Conservation (phyloP, 495 filamentous ascomycete species). For the Penicillium arizonense region DNA sequence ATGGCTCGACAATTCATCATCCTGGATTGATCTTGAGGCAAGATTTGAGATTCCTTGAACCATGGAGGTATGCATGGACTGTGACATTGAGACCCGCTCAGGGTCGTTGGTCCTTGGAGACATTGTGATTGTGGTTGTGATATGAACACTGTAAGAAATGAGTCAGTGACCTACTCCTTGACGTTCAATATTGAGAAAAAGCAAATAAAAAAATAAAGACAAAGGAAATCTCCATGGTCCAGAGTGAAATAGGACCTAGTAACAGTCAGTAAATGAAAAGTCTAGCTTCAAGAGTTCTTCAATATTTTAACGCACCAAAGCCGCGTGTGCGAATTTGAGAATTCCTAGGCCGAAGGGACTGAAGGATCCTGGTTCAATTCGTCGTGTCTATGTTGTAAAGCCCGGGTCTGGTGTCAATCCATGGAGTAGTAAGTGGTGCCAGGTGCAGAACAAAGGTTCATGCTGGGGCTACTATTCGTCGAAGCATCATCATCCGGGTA, state of each 20-base stretch:
- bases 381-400: background rate
- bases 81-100: constrained; percentile 35
- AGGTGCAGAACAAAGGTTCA: background rate
- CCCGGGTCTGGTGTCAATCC: constrained; percentile 10
- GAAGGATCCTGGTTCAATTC: constrained; percentile 1
- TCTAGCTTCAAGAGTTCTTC: background rate
- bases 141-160: constrained; percentile 27
- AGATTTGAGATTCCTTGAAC: constrained; percentile 40
- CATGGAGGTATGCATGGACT: constrained; percentile 38
- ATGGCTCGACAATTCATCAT: constrained; percentile 49
- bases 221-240: constrained; percentile 25
- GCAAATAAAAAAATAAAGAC: constrained; percentile 11
- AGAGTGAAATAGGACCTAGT: constrained; percentile 15
- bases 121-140: constrained; percentile 30
- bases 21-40: constrained; percentile 43
- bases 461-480: constrained; percentile 11
- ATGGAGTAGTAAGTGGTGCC: background rate
- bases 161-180: constrained; percentile 37
- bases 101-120: constrained; percentile 37
- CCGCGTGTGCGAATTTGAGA: background rate
- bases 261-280: constrained; percentile 12
- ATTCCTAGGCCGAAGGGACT: constrained; percentile 7
- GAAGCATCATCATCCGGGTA: constrained; percentile 10
- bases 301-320: constrained; percentile 16
- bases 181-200: constrained; percentile 2